phyloP scores from a whole-genome alignment of 345 rosid genomes.

The Salix suchowensis region DNA sequence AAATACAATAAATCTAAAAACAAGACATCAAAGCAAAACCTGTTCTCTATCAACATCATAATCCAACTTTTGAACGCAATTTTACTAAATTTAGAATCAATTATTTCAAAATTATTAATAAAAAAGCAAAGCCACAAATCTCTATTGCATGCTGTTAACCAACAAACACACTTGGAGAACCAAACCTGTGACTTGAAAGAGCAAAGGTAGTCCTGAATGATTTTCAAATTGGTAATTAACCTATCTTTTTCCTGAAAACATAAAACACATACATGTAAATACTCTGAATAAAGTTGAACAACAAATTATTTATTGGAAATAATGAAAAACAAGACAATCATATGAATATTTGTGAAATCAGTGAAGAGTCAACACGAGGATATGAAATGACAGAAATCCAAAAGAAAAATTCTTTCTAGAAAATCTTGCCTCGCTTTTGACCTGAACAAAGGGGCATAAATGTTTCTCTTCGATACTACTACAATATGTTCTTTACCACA shows the following conservation, averaged over 20 bases:
- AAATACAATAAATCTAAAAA: neutral
- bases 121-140: neutral
- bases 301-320: neutral
- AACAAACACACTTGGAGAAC: constrained; percentile 10
- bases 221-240: constrained; percentile 67
- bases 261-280: neutral
- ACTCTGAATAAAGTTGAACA: neutral
- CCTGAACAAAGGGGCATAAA: neutral
- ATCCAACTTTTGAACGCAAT: neutral
- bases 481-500: neutral
- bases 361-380: neutral
- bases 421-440: neutral
- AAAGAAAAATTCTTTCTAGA: neutral
- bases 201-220: constrained; percentile 84
- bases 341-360: neutral
- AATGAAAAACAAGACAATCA: neutral
- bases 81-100: neutral
- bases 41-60: neutral
- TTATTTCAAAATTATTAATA: neutral
- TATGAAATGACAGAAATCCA: neutral
- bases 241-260: constrained; percentile 66
- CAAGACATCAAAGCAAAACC: neutral
- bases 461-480: neutral
- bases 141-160: neutral
- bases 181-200: constrained; percentile 76